Conservation (phyloP, 2,329 filamentous ascomycete species). For the Aspergillus fischeri region DNA sequence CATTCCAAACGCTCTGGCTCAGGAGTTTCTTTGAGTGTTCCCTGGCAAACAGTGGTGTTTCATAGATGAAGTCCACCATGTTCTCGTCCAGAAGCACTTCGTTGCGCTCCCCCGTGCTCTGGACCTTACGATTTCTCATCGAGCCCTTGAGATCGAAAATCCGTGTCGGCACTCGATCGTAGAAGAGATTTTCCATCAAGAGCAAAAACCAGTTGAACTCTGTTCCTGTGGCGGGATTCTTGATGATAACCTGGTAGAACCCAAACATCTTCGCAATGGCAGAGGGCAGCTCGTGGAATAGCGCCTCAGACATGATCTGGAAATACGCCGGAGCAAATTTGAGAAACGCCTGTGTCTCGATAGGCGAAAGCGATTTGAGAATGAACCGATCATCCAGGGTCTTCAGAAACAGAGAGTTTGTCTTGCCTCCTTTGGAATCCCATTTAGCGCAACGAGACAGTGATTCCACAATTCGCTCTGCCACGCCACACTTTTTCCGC, state of each 20-base stretch:
- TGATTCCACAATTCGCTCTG: conserved; percentile 91
- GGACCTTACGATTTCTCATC: conserved; percentile 97
- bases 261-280: conserved; percentile 99
- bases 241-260: conserved; percentile 96
- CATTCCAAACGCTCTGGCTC: conserved; percentile 90
- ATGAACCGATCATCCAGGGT: conserved; percentile 93
- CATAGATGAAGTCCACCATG: conserved; percentile 98
- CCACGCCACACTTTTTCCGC: conserved; percentile 84
- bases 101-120: conserved; percentile 91
- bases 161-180: conserved; percentile 82
- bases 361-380: conserved; percentile 81
- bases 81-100: conserved; percentile 97
- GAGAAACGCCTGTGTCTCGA: conserved; percentile 91
- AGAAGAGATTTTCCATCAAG: conserved; percentile 97
- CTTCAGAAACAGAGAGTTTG: conserved; percentile 94
- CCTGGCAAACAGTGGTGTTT: conserved; percentile 88
- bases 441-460: conserved; percentile 93
- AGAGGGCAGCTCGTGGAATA: conserved; percentile 92
- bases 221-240: conserved; percentile 83
- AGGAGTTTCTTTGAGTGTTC: conserved; percentile 96
- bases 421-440: conserved; percentile 97
- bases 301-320: conserved; percentile 89
- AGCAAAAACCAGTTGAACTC: conserved; percentile 94
- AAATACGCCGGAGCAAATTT: conserved; percentile 97
- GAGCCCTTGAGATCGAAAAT: conserved; percentile 96